Base-by-base conservation (phyloP, 2,329 filamentous ascomycete species). In the Anthostomella pinea region DNA sequence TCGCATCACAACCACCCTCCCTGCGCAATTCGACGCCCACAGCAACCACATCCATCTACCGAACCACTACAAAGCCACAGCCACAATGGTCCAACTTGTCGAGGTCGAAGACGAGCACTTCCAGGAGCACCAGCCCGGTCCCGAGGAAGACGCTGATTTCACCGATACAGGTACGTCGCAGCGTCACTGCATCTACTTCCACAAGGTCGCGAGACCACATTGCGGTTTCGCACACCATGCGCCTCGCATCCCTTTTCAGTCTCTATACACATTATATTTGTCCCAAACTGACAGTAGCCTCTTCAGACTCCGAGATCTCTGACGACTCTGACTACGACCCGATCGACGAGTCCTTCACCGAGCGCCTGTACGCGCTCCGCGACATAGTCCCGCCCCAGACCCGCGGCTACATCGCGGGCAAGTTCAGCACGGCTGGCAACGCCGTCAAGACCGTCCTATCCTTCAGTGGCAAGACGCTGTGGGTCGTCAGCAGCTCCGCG, bases 101-200 rank as follows among this genome's bases (percentile, higher is more conserved):
- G 91, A 97, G 75, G 91, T 97, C 60, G 84, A 94, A 63, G 91
- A 97, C 64, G 90, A 96, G 77, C 87, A 94, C 69, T 95, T 96
- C 74, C 75, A 84, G 69, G 72, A 79, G 64, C 70, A 75, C 52
- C 82, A 85, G 58, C 69, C 81, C 45, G 73, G 78, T 39, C 79
- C 82, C 42, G 83, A 89, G 52, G 84, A 93, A 38, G 87, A 94
- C 60, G 48, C 29, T 30, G 91, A 95, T 71, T 95, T 86, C 73
- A 93, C 86, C 51, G 91, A 96, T 65, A 91, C 87, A 47, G 91
- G 91, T 95, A 78, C 51, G 73, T 65, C 37, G 37, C 35, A 13
- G 34, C 20, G 6, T n/a, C 16, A 14, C 32, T 13, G 5, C 8
- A 20, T 24, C 7, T 18, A 21, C 35, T 15, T 9, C 16, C 19